Conservation (phyloP, 768 basidiomycete species). For the Boletus tomentosulus region DNA sequence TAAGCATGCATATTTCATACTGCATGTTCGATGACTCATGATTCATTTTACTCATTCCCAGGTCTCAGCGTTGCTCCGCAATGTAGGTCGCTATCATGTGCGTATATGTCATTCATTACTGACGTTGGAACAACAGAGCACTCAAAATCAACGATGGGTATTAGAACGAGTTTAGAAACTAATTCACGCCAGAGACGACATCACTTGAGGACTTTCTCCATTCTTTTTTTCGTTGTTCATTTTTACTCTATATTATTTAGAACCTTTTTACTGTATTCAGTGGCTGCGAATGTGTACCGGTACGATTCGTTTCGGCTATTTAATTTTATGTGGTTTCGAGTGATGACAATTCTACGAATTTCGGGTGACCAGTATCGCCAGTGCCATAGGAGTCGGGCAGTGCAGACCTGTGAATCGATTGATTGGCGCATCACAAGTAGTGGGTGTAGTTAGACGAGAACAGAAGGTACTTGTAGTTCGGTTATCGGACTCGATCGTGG, state of each 20-base stretch:
- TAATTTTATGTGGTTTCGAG: neutral
- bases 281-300: slow-evolving; percentile 1
- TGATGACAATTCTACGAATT: no score
- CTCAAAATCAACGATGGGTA: slow-evolving; percentile 10
- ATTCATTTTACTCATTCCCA: neutral
- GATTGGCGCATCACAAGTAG: no score
- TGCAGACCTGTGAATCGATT: no score
- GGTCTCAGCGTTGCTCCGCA: slow-evolving; percentile 2
- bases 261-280: neutral
- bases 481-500: no score
- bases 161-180: slow-evolving; percentile 2
- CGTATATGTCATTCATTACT: neutral
- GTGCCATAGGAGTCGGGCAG: no score
- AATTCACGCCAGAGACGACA: neutral
- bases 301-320: neutral
- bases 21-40: neutral
- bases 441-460: no score
- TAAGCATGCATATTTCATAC: neutral
- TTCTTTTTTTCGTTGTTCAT: neutral
- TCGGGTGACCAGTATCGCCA: no score
- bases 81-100: neutral
- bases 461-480: no score
- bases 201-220: neutral
- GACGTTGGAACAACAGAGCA: neutral
- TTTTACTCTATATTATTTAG: neutral